Conservation (phyloP, 1,139 yeast species). For the Debaryomyces fabryi region DNA sequence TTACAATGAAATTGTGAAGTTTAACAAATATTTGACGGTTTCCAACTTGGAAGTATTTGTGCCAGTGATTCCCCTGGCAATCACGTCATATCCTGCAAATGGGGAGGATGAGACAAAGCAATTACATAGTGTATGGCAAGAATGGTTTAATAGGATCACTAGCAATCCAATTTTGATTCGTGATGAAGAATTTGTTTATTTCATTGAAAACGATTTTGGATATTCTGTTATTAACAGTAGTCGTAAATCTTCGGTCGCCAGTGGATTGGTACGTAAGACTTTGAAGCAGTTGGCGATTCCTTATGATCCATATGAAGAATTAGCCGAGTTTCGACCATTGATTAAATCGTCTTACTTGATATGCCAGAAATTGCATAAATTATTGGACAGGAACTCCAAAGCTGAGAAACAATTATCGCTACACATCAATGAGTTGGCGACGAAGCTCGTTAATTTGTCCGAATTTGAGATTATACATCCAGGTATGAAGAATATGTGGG, state of each 20-base stretch:
- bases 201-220: constrained; percentile 87
- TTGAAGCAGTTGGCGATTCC: constrained; percentile 91
- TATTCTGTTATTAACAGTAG: constrained; percentile 65
- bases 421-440: constrained; percentile 67
- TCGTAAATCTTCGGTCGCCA: constrained; percentile 62
- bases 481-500: constrained; percentile 85
- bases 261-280: constrained; percentile 86
- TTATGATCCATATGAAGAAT: constrained; percentile 78
- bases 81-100: constrained; percentile 77
- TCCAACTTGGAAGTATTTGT: constrained; percentile 92
- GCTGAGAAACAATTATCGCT: constrained; percentile 58
- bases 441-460: constrained; percentile 51
- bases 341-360: constrained; percentile 74
- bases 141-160: constrained; percentile 82
- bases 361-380: constrained; percentile 57
- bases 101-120: constrained; percentile 78
- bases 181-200: constrained; percentile 86
- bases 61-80: constrained; percentile 79
- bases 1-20: constrained; percentile 70
- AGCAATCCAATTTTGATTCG: constrained; percentile 75
- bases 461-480: constrained; percentile 55
- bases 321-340: constrained; percentile 84
- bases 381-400: constrained; percentile 58
- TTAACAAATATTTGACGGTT: constrained; percentile 75
- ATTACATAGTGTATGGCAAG: constrained; percentile 65